phyloP scores from a whole-genome alignment of 208 protist species.

The Trypanosoma scelopori region DNA sequence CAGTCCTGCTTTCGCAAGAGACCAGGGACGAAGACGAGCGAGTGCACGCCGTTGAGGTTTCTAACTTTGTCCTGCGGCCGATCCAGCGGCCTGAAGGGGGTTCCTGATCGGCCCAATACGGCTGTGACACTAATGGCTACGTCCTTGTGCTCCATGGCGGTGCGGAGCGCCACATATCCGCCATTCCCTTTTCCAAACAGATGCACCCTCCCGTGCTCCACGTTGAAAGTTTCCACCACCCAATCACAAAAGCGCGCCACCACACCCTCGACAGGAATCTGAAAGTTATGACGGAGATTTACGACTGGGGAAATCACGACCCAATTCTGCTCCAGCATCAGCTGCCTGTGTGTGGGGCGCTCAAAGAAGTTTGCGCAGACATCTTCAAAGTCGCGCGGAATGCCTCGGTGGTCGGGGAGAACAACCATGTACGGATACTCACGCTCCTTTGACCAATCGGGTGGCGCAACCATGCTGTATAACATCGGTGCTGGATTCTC shows the following conservation, averaged over 20 bases:
- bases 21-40: slow-evolving; percentile 80
- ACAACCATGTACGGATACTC: slow-evolving; percentile 85
- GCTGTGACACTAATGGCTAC: slow-evolving; percentile 74
- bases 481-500: slow-evolving; percentile 63
- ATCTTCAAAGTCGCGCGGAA: slow-evolving; percentile 83
- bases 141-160: slow-evolving; percentile 74
- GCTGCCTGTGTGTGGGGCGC: slow-evolving; percentile 53
- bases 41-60: slow-evolving; percentile 83
- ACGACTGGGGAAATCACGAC: slow-evolving; percentile 79
- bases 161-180: slow-evolving; percentile 73
- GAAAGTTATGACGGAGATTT: slow-evolving; percentile 76
- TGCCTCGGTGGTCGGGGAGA: slow-evolving; percentile 70
- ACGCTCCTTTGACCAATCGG: slow-evolving; percentile 50
- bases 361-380: slow-evolving; percentile 89
- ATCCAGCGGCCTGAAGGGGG: slow-evolving; percentile 74
- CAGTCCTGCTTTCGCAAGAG: slow-evolving; percentile 80
- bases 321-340: slow-evolving; percentile 75
- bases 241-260: slow-evolving; percentile 88
- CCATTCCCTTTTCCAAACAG: slow-evolving; percentile 86
- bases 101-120: slow-evolving; percentile 69
- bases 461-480: slow-evolving; percentile 80
- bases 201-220: slow-evolving; percentile 78
- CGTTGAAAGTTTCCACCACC: slow-evolving; percentile 70
- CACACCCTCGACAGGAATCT: slow-evolving; percentile 76
- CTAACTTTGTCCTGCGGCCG: slow-evolving; percentile 72